These are phyloP conservation scores for Moniliophthora roreri DNA, from an alignment of 1,284 basidiomycete genomes.

Conservation along the genomic window DNA sequence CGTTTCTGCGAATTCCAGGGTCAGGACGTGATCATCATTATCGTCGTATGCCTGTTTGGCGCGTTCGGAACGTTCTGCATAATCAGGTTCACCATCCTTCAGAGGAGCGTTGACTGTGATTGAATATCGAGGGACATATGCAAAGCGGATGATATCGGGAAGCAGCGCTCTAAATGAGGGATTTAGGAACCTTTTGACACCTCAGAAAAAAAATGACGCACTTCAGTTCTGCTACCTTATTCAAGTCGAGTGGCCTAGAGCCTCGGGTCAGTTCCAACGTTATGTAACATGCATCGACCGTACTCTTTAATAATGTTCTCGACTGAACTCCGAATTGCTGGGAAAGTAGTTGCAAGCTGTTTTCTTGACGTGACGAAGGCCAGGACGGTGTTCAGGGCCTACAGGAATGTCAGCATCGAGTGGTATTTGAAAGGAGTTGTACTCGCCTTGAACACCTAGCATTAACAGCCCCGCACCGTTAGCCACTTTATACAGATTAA, in stretches of 20 bases:
- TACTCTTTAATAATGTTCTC: slow-evolving; percentile 77
- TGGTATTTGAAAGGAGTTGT: not conserved
- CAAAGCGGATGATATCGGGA: slow-evolving; percentile 80
- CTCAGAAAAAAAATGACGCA: slow-evolving; percentile 30
- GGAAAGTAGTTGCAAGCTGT: slow-evolving; percentile 80
- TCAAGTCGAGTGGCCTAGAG: slow-evolving; percentile 76
- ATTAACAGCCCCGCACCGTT: slow-evolving; percentile 19
- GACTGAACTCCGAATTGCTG: slow-evolving; percentile 74
- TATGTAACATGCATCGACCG: not conserved
- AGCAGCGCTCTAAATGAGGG: slow-evolving; percentile 61
- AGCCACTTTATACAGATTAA: not conserved
- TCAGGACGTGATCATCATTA: slow-evolving; percentile 63
- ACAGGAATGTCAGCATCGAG: not conserved
- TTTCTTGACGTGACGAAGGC: slow-evolving; percentile 86
- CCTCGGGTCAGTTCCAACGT: slow-evolving; percentile 13
- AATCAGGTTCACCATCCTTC: slow-evolving; percentile 38
- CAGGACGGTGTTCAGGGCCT: slow-evolving; percentile 90
- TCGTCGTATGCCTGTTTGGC: slow-evolving; percentile 24
- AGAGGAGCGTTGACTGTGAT: slow-evolving; percentile 51
- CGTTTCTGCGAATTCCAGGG: slow-evolving; percentile 73
- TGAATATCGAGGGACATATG: slow-evolving; percentile 73
- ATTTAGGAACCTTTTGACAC: slow-evolving; percentile 1
- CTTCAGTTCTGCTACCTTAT: slow-evolving; percentile 85
- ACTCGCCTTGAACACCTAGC: slow-evolving; percentile 24
- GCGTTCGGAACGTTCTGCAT: slow-evolving; percentile 25